Conservation (phyloP, 306 rosid genomes). For the Cucumis melo region DNA sequence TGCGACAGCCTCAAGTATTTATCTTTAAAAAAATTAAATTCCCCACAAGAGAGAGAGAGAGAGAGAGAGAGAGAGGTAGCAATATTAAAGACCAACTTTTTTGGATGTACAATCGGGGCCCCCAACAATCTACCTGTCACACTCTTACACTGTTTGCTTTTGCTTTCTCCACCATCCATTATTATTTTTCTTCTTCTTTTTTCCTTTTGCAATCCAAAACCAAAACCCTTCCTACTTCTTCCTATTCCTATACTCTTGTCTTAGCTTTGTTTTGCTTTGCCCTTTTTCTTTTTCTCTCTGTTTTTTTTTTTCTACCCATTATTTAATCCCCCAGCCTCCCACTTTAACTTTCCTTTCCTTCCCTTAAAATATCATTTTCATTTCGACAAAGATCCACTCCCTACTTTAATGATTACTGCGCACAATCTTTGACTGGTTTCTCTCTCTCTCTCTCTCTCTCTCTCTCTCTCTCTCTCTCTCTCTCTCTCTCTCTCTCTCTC, state of each 20-base stretch:
- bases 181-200: conserved; percentile 14
- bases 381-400: conserved; percentile 34
- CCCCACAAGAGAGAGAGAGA: neutral
- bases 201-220: conserved; percentile 15
- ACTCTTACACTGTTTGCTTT: conserved; percentile 46
- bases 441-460: conserved; percentile 18
- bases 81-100: conserved; percentile 5
- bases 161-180: conserved; percentile 23
- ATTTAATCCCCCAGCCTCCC: conserved; percentile 12
- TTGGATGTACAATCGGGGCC: neutral
- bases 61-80: neutral
- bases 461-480: neutral
- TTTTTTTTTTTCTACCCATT: conserved; percentile 14
- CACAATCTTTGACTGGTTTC: conserved; percentile 74
- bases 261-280: neutral
- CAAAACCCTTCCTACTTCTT: neutral
- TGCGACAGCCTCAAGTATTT: too few species aligned
- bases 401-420: conserved; percentile 64
- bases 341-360: conserved; percentile 31
- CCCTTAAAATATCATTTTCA: conserved; percentile 89
- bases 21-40: too few species aligned
- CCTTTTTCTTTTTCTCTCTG: conserved; percentile 53
- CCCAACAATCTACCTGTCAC: conserved; percentile 56
- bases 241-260: neutral
- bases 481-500: conserved; percentile 13